Base-by-base conservation (phyloP, 23 red algal genomes). In the Pyropia yezoensis region DNA sequence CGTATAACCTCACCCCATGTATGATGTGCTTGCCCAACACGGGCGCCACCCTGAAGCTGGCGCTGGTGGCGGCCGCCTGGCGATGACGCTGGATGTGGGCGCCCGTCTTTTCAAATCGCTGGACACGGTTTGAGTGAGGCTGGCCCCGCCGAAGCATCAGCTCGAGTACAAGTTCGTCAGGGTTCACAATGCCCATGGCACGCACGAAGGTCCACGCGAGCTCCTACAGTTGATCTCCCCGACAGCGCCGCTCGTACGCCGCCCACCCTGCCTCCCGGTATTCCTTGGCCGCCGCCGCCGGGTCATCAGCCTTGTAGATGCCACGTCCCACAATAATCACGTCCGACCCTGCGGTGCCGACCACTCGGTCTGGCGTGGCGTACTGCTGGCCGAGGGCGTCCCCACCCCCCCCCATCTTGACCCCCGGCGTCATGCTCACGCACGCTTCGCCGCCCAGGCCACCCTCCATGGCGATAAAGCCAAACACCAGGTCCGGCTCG, bases 241-340 rank as follows among this genome's bases (percentile, higher is more conserved):
- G 68, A 1, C 69, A 75, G 18, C 80, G 25, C 26, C 47, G 68
- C 61, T 74, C 67, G 63, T 90, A 90, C 12, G 85, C 85, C 54
- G 34, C 80, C 92, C 92, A 96, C 49, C 79, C 81, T 32, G 78
- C 79, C 45, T 60, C 68, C 27, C 74, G 76, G 60, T 96, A 96
- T 0, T 39, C 77, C 20, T 69, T 81, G 8, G 93, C 93, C 7
- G 83, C 85, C 63, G 80, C 62, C 3, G 52, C 19, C 21, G 52
- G 84, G 53, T 97, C 79, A 32, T 81, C 69, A 26, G 84, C 78
- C 27, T 78, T 58, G 69, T 90, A 90, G 33, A 97, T 82, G 52
- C 93, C 93, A 19, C 93, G 82, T 17, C 93, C 93, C 63, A 97
- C 93, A 28, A 97, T 97, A 20, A 90, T 83, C 12, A 97, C 53